Evolutionary conservation across 306 rosid genomes (phyloP).

Genomic region (Arachis stenosperma): DNA sequence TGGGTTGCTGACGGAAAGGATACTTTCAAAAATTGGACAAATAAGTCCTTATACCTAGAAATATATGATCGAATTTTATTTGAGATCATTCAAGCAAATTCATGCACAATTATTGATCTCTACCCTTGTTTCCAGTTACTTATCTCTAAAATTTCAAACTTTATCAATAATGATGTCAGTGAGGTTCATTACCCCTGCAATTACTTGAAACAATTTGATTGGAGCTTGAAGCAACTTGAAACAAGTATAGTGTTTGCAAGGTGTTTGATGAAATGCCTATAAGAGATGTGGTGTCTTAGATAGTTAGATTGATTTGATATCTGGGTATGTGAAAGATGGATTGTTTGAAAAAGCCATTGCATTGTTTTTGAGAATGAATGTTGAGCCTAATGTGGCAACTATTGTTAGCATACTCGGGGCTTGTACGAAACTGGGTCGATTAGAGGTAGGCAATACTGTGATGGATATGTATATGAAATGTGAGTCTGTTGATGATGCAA

Average conservation of each 20-base stretch:
- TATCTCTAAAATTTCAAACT: conserved; percentile 51
- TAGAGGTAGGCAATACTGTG: conserved; percentile 66
- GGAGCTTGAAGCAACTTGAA: conserved; percentile 33
- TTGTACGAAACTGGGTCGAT: conserved; percentile 58
- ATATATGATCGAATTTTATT: too few relatives aligned
- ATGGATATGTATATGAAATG: conserved; percentile 80
- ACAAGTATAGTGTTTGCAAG: conserved; percentile 39
- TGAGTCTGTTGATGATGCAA: conserved; percentile 61
- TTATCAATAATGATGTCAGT: conserved; percentile 53
- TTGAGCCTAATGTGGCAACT: conserved; percentile 66
- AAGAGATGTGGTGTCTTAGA: conserved; percentile 78
- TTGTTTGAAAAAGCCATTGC: conserved; percentile 54
- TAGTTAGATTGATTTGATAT: conserved; percentile 61
- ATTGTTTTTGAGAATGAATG: conserved; percentile 55
- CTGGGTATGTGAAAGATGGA: conserved; percentile 64
- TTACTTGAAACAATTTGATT: conserved; percentile 66
- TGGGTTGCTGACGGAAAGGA: too few relatives aligned
- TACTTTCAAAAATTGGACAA: too few relatives aligned
- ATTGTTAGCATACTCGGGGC: conserved; percentile 68
- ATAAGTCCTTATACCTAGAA: too few relatives aligned
- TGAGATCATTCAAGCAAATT: conserved; percentile 60
- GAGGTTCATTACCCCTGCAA: conserved; percentile 60
- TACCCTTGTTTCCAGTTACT: conserved; percentile 54
- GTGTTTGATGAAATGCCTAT: conserved; percentile 78
- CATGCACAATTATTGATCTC: conserved; percentile 63